Conservation (phyloP, 2,329 filamentous ascomycete species). For the Emericellopsis atlantica region DNA sequence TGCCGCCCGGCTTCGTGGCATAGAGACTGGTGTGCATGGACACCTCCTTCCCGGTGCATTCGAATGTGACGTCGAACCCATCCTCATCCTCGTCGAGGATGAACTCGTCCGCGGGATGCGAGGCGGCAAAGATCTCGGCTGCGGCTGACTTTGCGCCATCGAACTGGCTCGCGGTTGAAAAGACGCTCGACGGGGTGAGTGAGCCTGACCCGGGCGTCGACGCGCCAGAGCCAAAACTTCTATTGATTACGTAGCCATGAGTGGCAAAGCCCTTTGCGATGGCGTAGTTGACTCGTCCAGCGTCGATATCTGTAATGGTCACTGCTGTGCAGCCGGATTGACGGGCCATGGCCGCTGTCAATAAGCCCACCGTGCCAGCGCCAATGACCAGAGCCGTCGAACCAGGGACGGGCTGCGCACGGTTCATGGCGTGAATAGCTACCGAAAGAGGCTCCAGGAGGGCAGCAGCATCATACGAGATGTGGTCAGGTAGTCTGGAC, state of each 20-base stretch:
- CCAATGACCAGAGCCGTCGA: conserved; percentile 51
- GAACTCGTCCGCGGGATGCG: conserved; percentile 13
- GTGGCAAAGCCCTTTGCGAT: conserved; percentile 46
- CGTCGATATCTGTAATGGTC: conserved; percentile 48
- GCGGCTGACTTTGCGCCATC: conserved; percentile 37
- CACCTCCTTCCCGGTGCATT: conserved; percentile 64
- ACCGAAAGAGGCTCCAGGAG: conserved; percentile 51
- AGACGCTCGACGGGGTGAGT: conserved; percentile 30
- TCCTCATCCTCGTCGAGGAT: conserved; percentile 46
- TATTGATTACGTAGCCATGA: conserved; percentile 41
- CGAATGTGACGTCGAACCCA: conserved; percentile 59
- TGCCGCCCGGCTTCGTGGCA: conserved; percentile 56
- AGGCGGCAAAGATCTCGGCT: conserved; percentile 31
- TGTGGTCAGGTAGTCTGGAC: conserved; percentile 40
- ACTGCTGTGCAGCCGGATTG: conserved; percentile 47
- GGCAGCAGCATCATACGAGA: conserved; percentile 47
- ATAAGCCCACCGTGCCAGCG: conserved; percentile 48
- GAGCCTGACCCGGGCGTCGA: conserved; percentile 28
- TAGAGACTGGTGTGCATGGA: conserved; percentile 68
- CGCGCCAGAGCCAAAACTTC: conserved; percentile 29
- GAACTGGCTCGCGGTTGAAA: conserved; percentile 33
- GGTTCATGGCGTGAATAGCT: conserved; percentile 47
- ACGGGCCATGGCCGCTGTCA: conserved; percentile 50
- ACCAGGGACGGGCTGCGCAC: conserved; percentile 36
- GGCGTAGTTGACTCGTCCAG: conserved; percentile 46